Evolutionary conservation across 768 basidiomycete species (phyloP).

Genomic region (Pulveroboletus sp.): DNA sequence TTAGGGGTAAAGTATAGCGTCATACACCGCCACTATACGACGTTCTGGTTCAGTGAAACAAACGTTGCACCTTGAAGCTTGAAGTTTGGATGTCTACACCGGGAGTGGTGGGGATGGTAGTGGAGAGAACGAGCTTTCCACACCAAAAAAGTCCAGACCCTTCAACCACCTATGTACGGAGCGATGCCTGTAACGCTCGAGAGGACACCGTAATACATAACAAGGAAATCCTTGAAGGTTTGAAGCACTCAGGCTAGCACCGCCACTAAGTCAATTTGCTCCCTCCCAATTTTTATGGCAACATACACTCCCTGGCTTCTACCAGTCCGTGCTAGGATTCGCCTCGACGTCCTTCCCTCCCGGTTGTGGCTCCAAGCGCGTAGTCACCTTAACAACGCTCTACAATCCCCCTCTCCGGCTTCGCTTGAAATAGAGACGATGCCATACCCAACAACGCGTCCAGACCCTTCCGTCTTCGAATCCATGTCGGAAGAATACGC

Average conservation of each 20-base stretch:
- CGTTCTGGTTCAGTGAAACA: no score
- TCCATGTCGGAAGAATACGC: constrained; percentile 33
- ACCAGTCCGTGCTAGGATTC: constrained; percentile 14
- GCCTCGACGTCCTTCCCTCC: constrained; percentile 11
- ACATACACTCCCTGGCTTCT: constrained; percentile 14
- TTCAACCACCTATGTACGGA: no score
- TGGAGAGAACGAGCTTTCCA: no score
- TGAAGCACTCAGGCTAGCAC: no score
- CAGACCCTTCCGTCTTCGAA: constrained; percentile 38
- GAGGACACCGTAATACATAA: no score
- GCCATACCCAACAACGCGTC: constrained; percentile 32
- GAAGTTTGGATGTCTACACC: no score
- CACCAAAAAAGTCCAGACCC: no score
- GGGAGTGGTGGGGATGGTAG: no score
- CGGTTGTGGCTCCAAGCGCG: constrained; percentile 18
- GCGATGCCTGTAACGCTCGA: no score
- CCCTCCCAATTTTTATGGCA: neutral
- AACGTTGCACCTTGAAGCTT: no score
- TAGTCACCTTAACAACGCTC: constrained; percentile 22
- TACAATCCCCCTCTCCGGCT: constrained; percentile 32
- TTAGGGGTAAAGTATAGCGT: constrained; percentile 1
- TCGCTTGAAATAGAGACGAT: constrained; percentile 34
- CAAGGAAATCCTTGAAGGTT: no score
- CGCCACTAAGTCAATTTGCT: no score
- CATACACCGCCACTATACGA: constrained; percentile 6